phyloP scores from a whole-genome alignment of 1,284 basidiomycete species.

The Apiotrichum porosum region DNA sequence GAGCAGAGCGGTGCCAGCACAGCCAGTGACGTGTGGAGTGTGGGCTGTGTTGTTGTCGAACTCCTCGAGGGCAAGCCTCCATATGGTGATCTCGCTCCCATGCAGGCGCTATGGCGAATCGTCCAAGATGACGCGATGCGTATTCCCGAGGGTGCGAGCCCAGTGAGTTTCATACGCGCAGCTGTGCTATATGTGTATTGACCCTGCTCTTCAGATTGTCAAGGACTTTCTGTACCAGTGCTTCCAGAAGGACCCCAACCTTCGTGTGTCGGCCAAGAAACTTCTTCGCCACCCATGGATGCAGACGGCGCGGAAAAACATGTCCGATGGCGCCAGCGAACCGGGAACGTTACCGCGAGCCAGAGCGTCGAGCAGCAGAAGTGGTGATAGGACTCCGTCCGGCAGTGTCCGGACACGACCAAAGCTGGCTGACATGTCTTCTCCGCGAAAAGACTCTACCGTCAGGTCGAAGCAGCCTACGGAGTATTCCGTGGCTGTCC shows the following conservation, averaged over 20 bases:
- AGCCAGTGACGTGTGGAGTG: slow-evolving; percentile 94
- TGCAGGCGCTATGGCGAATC: slow-evolving; percentile 96
- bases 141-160: slow-evolving; percentile 86
- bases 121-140: slow-evolving; percentile 96
- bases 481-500: slow-evolving; percentile 87
- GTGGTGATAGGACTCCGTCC: not conserved
- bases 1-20: slow-evolving; percentile 95
- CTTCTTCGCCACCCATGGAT: slow-evolving; percentile 94
- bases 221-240: slow-evolving; percentile 96
- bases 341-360: slow-evolving; percentile 25
- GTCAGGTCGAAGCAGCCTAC: slow-evolving; percentile 57
- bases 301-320: slow-evolving; percentile 57
- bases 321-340: not conserved
- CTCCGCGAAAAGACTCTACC: slow-evolving; percentile 33
- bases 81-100: slow-evolving; percentile 90
- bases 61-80: slow-evolving; percentile 92
- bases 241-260: slow-evolving; percentile 95
- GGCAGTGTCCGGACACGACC: slow-evolving; percentile 4
- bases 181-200: not conserved
- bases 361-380: not conserved
- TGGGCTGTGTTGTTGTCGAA: slow-evolving; percentile 95
- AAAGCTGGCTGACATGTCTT: slow-evolving; percentile 2
- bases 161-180: slow-evolving; percentile 39
- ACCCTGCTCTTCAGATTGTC: slow-evolving; percentile 59
- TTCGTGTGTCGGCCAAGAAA: slow-evolving; percentile 90